Evolutionary conservation across 2,329 filamentous ascomycete species (phyloP).

Genomic region (Colletotrichum siamense): DNA sequence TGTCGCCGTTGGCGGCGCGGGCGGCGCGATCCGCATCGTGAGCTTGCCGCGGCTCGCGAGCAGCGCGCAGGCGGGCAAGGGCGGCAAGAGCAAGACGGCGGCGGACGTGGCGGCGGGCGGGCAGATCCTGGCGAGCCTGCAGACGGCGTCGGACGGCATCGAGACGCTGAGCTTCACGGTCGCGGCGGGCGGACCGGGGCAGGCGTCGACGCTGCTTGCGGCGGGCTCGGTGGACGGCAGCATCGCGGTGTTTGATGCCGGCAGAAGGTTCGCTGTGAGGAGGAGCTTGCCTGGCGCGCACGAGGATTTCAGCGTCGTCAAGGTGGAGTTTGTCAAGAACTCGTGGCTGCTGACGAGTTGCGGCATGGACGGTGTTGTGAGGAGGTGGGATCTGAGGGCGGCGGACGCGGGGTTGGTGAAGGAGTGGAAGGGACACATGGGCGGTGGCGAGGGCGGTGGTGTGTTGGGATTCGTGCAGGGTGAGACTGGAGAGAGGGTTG

Average conservation of each 20-base stretch:
- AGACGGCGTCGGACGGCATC: constrained; percentile 77
- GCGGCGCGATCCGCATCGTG: constrained; percentile 84
- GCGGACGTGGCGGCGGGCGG: constrained; percentile 49
- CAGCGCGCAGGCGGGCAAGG: constrained; percentile 25
- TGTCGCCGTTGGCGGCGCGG: constrained; percentile 86
- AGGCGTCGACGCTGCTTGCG: constrained; percentile 55
- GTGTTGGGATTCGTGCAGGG: constrained; percentile 91
- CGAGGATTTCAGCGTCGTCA: constrained; percentile 88
- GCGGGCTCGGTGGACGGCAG: constrained; percentile 75
- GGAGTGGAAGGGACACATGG: constrained; percentile 90
- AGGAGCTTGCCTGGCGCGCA: constrained; percentile 83
- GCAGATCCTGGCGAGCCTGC: constrained; percentile 79
- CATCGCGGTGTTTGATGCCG: constrained; percentile 87
- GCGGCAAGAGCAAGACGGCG: constrained; percentile 34
- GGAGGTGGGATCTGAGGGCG: constrained; percentile 82
- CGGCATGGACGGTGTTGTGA: constrained; percentile 90
- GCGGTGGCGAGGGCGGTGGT: constrained; percentile 85
- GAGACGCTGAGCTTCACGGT: constrained; percentile 73
- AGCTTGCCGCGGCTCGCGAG: constrained; percentile 72
- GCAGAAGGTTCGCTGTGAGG: constrained; percentile 85
- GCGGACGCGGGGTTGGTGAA: constrained; percentile 72
- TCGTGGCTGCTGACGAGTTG: constrained; percentile 81
- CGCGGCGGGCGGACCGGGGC: constrained; percentile 41
- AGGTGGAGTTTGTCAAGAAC: constrained; percentile 81
- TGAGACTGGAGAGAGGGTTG: constrained; percentile 72